phyloP scores from a whole-genome alignment of 2,329 filamentous ascomycete genomes.

The Cytospora chrysosperma region DNA sequence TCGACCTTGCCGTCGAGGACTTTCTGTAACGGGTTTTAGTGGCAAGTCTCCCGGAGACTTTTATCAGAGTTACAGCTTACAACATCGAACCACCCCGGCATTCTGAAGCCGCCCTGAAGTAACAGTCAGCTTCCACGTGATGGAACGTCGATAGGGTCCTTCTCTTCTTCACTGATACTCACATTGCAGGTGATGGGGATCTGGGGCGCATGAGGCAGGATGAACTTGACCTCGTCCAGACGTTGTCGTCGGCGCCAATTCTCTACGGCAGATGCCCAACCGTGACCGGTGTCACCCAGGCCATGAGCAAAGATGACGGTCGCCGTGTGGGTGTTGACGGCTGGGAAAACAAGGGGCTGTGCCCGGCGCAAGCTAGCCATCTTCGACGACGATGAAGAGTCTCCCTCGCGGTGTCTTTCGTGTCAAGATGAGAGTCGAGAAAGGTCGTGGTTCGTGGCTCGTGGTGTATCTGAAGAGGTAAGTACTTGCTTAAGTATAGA shows the following conservation, averaged over 20 bases:
- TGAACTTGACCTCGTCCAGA: conserved; percentile 88
- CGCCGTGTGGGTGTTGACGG: conserved; percentile 80
- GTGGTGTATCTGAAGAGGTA: too few species aligned
- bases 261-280: conserved; percentile 80
- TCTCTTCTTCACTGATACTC: conserved; percentile 34
- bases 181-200: conserved; percentile 78
- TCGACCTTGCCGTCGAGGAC: conserved; percentile 30
- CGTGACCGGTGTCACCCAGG: conserved; percentile 77
- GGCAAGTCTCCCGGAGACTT: background rate
- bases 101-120: conserved; percentile 56
- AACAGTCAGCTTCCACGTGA: conserved; percentile 15
- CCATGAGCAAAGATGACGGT: conserved; percentile 95
- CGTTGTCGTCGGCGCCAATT: conserved; percentile 79
- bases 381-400: background rate
- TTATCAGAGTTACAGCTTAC: conserved; percentile 41
- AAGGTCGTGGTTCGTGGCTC: background rate
- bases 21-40: conserved; percentile 11
- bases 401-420: too few species aligned
- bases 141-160: background rate
- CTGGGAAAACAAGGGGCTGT: conserved; percentile 70
- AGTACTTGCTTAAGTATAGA: too few species aligned
- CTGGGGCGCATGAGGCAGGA: conserved; percentile 85
- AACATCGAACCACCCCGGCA: conserved; percentile 90
- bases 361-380: conserved; percentile 33
- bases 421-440: background rate